Percentiles rank a stretch among this genome's conserved stretches.
These are phyloP conservation scores for Lagenaria siceraria DNA, from an alignment of 306 rosid species.

Conservation along the genomic window DNA sequence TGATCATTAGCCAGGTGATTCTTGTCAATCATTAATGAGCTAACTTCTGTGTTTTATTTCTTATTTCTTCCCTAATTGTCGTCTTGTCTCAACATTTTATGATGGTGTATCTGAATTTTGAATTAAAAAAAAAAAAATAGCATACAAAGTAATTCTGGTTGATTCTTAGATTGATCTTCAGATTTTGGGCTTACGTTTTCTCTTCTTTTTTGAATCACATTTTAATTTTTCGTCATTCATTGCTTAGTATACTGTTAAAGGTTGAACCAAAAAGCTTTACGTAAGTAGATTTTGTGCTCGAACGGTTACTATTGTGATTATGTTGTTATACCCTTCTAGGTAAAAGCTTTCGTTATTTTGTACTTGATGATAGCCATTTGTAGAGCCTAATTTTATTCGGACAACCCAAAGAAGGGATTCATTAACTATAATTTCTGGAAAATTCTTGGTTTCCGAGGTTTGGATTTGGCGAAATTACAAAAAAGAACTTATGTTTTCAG, in stretches of 20 bases:
- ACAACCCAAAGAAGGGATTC: too few relatives aligned
- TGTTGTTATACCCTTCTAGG: too few relatives aligned
- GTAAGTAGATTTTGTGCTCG: too few relatives aligned
- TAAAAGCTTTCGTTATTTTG: too few relatives aligned
- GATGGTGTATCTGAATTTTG: background rate
- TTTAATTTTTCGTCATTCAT: background rate
- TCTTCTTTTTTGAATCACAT: background rate
- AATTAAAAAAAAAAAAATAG: background rate
- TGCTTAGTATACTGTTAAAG: background rate
- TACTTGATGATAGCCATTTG: too few relatives aligned
- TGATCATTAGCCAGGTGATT: slow-evolving; percentile 11
- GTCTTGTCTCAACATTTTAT: background rate
- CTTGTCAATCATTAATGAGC: background rate
- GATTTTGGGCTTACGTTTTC: background rate
- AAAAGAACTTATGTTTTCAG: too few relatives aligned
- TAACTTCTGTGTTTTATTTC: background rate
- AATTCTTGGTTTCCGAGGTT: too few relatives aligned
- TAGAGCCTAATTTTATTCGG: too few relatives aligned
- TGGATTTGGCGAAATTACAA: too few relatives aligned
- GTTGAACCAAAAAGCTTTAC: too few relatives aligned
- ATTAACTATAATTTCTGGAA: too few relatives aligned
- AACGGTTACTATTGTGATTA: too few relatives aligned
- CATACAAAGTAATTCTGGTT: background rate
- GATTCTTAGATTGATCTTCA: background rate
- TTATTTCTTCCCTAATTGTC: background rate